These are phyloP conservation scores for Batrachochytrium dendrobatidis DNA, from an alignment of 371 early-diverging fungal genomes.

Conservation along the genomic window DNA sequence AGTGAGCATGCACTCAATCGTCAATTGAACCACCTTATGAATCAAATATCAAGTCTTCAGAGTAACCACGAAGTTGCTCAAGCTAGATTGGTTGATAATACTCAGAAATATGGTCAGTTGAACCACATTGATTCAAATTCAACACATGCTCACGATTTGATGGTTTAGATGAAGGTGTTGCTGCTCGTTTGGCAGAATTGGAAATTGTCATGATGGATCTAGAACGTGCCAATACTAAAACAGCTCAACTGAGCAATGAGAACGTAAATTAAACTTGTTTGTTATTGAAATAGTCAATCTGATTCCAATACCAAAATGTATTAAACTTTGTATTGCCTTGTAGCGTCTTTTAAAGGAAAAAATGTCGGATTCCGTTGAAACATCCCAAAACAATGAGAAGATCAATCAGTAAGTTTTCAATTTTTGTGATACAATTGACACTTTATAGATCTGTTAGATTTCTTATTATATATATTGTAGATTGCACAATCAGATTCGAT, in stretches of 20 bases:
- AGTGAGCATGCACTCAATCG: conserved; percentile 78
- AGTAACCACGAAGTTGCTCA: conserved; percentile 70
- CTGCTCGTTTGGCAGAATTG: conserved; percentile 75
- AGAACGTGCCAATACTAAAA: conserved; percentile 67
- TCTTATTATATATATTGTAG: no score
- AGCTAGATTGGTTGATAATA: conserved; percentile 61
- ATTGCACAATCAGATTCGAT: no score
- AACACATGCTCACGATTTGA: not conserved
- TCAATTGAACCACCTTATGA: conserved; percentile 72
- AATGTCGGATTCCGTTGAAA: no score
- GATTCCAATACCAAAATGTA: not conserved
- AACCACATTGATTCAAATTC: not conserved
- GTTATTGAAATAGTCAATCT: not conserved
- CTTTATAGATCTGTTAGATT: no score
- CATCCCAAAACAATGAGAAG: no score
- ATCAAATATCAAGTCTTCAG: conserved; percentile 60
- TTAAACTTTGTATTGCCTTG: no score
- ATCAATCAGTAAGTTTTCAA: no score
- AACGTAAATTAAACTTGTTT: conserved; percentile 35
- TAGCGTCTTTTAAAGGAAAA: no score
- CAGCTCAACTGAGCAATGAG: conserved; percentile 62
- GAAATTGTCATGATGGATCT: conserved; percentile 79
- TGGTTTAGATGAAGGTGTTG: conserved; percentile 66
- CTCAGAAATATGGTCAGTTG: conserved; percentile 57
- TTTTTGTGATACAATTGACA: no score